Evolutionary conservation across 306 rosid species (phyloP), one percentile per base, ranked within the genome.

Genomic region (Gastrolobium bilobum): DNA sequence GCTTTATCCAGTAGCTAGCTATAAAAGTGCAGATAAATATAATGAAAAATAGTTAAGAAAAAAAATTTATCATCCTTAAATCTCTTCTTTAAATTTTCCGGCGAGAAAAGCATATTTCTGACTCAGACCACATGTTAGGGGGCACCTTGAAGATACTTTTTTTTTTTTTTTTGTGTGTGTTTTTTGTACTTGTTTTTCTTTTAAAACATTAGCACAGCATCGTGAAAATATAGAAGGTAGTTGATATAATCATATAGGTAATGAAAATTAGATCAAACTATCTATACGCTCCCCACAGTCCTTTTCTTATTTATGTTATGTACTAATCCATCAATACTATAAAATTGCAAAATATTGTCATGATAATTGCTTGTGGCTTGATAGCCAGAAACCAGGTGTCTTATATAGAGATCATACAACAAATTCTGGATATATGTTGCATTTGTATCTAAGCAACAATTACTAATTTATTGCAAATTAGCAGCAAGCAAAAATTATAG

Each of bases 61-160:
- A 69, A 10, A 58, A 46, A 47, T 26, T 3, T 31, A 15, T 56
- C 34, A 31, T 78, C 64, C 69, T 46, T 71, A 60, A 58, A 60
- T 61, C 33, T 29, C 57, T 60, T 47, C 71, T 62, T 71, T 2
- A 71, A 9, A 9, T 37, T 82, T 69, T 53, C 61, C 15, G 58
- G 11, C 4, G 2, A 33, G 15, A 62, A 72, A 78, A 33, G 58
- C 65, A 79, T 4, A n/a, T 60, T 58, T 77, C 39, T 61, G 73
- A 82, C 68, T 68, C 83, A 7, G 66, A 60, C 75, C 79, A 83
- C 83, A 71, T 72, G 79, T 63, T 61, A 10, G n/a, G 6, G 46
- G 30, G 54, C 54, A 77, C 53, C 65, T 37, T 63, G 57, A 35
- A 62, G 70, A 53, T 43, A 53, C 38, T 30, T 70, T 68, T 46